phyloP scores from a whole-genome alignment of 2,329 filamentous ascomycete species.

The Eurotiales sp. region DNA sequence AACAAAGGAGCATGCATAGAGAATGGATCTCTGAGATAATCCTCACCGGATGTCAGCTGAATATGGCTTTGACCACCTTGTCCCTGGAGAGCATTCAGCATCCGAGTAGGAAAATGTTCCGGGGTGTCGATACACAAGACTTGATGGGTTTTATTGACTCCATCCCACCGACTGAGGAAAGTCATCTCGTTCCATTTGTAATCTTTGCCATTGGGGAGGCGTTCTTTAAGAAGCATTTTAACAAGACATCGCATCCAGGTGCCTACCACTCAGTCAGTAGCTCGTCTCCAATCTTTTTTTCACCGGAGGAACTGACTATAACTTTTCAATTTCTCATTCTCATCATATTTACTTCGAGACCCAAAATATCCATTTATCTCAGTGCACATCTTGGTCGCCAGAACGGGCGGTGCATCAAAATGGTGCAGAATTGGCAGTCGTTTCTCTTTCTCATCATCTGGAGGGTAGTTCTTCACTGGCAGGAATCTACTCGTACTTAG shows the following conservation, averaged over 20 bases:
- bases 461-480: slow-evolving; percentile 2
- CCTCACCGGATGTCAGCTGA: neutral
- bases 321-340: slow-evolving; percentile 5
- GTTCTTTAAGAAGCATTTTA: slow-evolving; percentile 9
- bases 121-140: slow-evolving; percentile 13
- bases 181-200: slow-evolving; percentile 16
- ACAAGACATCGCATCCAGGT: slow-evolving; percentile 16
- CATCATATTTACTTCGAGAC: slow-evolving; percentile 4
- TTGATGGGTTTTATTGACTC: neutral
- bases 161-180: slow-evolving; percentile 8
- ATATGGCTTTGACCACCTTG: neutral
- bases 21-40: slow-evolving; percentile 4
- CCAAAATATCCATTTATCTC: slow-evolving; percentile 13
- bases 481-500: slow-evolving; percentile 3
- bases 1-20: slow-evolving; percentile 12
- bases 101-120: neutral
- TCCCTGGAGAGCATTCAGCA: neutral
- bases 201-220: slow-evolving; percentile 7
- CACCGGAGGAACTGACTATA: slow-evolving; percentile 4
- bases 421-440: slow-evolving; percentile 1
- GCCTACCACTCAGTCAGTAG: neutral
- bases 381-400: slow-evolving; percentile 9
- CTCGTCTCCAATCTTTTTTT: neutral
- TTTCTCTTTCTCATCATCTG: neutral
- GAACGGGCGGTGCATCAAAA: slow-evolving; percentile 12